Evolutionary conservation across 805 yeast genomes (phyloP), one percentile per base, ranked within the genome.

Genomic region (Wilhelminamyces savonicus): DNA sequence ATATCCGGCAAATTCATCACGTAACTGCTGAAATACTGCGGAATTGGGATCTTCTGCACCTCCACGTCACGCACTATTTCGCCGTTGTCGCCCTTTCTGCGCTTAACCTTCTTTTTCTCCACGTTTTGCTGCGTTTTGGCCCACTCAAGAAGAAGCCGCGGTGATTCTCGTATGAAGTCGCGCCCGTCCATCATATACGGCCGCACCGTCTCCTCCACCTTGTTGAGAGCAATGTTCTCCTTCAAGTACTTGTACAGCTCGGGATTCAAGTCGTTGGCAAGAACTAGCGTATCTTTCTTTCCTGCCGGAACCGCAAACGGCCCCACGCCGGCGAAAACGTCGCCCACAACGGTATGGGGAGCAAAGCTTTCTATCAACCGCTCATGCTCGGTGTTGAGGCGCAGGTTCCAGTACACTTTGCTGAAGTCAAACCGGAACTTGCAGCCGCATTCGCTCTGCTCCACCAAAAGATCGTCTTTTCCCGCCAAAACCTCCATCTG

Each of bases 321-420:
- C 0, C 99, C 99, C 2, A 92, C 97, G 27, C 99, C 99, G 1
- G 96, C 97, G 76, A 94, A 84, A 0, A 87, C 97, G 61, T 92
- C 99, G 46, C 86, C 85, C 0, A 94, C 82, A 5, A 86, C 82
- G 35, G 81, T 82, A 7, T 82, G 81, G 4, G 73, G 65, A 24
- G 71, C 44, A 44, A 83, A 81, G 34, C 63, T 66, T 2, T 59
- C 51, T 3, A 92, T 80, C 24, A 92, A 59, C 35, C 97, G 66
- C 27, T 78, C 90, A 54, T 92, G 99, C 48, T 92, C 99, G 1
- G 95, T 84, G 42, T 87, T 90, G 29, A 92, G 66, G 43, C 98
- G 72, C 11, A 97, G 85, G 53, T 92, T 92, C 99, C 99, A 92
- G 57, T 94, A 92, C 4, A 94, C 98, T 50, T 85, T 83, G 35